Conservation (phyloP, 768 basidiomycete species). For the Epithele typhae region DNA sequence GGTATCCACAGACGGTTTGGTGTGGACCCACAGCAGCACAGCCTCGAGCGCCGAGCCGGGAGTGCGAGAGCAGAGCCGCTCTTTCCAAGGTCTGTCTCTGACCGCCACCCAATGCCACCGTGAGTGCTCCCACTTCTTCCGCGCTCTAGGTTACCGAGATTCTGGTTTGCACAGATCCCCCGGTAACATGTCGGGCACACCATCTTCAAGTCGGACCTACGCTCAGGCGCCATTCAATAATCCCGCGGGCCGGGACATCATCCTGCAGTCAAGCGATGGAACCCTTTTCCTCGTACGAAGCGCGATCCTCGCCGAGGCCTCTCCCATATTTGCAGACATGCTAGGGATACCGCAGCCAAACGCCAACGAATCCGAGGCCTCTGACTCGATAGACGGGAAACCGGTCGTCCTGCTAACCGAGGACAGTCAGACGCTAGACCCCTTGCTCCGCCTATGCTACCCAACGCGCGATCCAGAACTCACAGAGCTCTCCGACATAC, state of each 20-base stretch:
- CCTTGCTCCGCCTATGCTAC: conserved; percentile 20
- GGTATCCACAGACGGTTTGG: no score
- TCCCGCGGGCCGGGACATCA: conserved; percentile 38
- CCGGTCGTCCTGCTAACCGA: conserved; percentile 9
- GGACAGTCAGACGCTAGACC: conserved; percentile 11
- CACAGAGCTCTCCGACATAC: conserved; percentile 5
- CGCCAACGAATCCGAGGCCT: background rate
- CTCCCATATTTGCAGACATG: conserved; percentile 54
- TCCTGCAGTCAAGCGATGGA: conserved; percentile 38
- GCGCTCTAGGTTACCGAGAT: no score
- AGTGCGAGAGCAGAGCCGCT: no score
- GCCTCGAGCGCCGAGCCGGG: no score
- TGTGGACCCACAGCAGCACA: no score
- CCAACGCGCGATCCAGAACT: conserved; percentile 13
- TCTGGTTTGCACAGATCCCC: no score
- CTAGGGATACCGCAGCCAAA: conserved; percentile 45
- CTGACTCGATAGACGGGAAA: background rate
- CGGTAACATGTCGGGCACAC: no score
- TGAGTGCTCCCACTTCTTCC: no score
- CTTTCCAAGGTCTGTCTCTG: no score
- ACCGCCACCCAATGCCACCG: no score
- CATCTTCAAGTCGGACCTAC: background rate
- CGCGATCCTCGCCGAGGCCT: conserved; percentile 50
- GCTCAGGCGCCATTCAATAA: conserved; percentile 36
- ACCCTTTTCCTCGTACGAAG: conserved; percentile 50